Evolutionary conservation across 257 asterid species (phyloP).

Genomic region (Solanum neorickii): DNA sequence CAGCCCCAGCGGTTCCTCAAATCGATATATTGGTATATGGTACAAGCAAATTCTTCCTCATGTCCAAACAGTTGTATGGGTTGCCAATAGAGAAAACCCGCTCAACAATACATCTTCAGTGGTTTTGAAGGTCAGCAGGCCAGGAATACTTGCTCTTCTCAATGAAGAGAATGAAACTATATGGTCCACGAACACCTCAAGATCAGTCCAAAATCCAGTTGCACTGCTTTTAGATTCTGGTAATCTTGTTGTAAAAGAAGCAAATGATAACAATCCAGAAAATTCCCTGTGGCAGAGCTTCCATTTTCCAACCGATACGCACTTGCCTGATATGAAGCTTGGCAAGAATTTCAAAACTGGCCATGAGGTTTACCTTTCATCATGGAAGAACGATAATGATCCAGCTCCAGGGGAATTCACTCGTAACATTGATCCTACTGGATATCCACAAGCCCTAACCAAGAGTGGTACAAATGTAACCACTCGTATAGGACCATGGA

Average conservation of each 20-base stretch:
- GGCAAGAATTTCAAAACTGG: conserved; percentile 12
- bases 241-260: neutral
- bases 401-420: neutral
- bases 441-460: neutral
- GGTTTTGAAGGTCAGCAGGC: neutral
- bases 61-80: neutral
- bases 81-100: neutral
- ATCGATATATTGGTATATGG: neutral
- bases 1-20: neutral
- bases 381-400: neutral
- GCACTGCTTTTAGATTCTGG: neutral
- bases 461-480: neutral
- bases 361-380: neutral
- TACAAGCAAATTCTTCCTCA: neutral
- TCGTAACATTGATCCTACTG: conserved; percentile 11
- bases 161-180: neutral
- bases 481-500: neutral
- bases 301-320: conserved; percentile 10
- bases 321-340: conserved; percentile 9
- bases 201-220: neutral
- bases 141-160: neutral
- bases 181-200: neutral
- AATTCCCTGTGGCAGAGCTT: conserved; percentile 17
- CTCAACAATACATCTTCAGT: neutral
- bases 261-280: neutral